These are phyloP conservation scores for Akanthomyces dipterigenus DNA, from an alignment of 2,329 filamentous ascomycete species.

Conservation along the genomic window DNA sequence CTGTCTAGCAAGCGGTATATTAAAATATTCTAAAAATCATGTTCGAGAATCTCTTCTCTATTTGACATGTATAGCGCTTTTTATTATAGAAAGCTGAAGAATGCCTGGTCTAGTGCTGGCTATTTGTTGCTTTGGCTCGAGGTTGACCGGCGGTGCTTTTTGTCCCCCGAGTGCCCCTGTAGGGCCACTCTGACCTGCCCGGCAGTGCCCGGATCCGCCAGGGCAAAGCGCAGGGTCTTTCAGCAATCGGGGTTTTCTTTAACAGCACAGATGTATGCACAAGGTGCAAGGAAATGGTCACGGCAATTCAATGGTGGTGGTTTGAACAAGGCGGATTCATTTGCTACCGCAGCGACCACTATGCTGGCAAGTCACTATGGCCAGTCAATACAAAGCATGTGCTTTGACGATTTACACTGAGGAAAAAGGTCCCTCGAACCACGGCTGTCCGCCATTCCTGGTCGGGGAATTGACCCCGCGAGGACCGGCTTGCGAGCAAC, in stretches of 20 bases:
- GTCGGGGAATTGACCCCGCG: not conserved
- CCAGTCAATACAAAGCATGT: not conserved
- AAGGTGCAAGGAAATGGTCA: not conserved
- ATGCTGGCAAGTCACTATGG: not conserved
- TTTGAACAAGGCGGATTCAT: not conserved
- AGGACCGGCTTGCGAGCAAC: not conserved
- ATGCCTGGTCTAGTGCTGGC: too few species aligned
- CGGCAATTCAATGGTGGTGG: not conserved
- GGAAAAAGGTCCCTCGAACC: not conserved
- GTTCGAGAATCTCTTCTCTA: too few species aligned
- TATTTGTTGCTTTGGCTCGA: too few species aligned
- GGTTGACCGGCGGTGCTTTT: too few species aligned
- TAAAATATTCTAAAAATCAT: too few species aligned
- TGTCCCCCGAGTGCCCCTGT: too few species aligned
- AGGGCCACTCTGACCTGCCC: not conserved
- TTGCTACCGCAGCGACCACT: not conserved
- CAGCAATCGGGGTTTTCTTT: not conserved
- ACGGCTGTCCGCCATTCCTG: not conserved
- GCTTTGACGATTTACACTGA: not conserved
- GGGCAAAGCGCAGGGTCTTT: not conserved
- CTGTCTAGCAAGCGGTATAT: too few species aligned
- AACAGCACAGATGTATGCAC: not conserved
- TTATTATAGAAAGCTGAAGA: too few species aligned
- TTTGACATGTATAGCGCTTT: too few species aligned
- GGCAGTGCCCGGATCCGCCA: conserved; percentile 4